These are phyloP conservation scores for Penicillium sp. DNA, from an alignment of 2,329 filamentous ascomycete species.

Conservation along the genomic window DNA sequence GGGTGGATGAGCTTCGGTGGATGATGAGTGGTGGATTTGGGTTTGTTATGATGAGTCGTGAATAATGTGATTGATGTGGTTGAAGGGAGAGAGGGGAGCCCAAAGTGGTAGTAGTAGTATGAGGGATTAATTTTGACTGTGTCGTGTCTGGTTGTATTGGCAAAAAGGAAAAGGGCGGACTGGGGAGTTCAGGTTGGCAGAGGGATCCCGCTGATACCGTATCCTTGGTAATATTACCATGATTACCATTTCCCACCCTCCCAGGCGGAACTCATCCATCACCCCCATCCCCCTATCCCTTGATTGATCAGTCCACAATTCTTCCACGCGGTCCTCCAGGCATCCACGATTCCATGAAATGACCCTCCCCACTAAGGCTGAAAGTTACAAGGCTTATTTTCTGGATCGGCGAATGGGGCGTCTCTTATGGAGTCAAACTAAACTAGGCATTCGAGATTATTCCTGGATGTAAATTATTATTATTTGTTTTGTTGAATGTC, in stretches of 20 bases:
- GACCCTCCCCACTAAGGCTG: slow-evolving; percentile 19
- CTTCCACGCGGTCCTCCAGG: slow-evolving; percentile 13
- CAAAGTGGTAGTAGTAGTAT: too few species aligned
- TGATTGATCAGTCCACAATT: too few species aligned
- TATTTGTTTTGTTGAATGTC: not conserved
- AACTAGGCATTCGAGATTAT: not conserved
- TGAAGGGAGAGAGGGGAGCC: slow-evolving; percentile 17
- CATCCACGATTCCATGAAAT: slow-evolving; percentile 27
- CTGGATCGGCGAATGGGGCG: slow-evolving; percentile 10
- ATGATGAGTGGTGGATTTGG: slow-evolving; percentile 3
- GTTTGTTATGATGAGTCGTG: not conserved
- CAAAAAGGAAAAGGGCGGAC: not conserved
- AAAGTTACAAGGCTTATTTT: slow-evolving; percentile 29
- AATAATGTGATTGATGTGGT: not conserved
- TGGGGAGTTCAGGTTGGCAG: too few species aligned
- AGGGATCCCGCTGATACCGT: slow-evolving; percentile 23
- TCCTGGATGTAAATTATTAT: not conserved
- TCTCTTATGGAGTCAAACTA: not conserved
- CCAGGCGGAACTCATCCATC: not conserved
- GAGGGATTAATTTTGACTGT: slow-evolving; percentile 33
- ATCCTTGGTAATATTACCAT: slow-evolving; percentile 9
- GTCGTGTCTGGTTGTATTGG: not conserved
- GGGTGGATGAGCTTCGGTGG: not conserved
- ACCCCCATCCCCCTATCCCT: too few species aligned
- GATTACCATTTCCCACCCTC: slow-evolving; percentile 6